Evolutionary conservation across 345 rosid genomes (phyloP), one percentile per base, ranked within the genome.

Genomic region (Brassica rapa): DNA sequence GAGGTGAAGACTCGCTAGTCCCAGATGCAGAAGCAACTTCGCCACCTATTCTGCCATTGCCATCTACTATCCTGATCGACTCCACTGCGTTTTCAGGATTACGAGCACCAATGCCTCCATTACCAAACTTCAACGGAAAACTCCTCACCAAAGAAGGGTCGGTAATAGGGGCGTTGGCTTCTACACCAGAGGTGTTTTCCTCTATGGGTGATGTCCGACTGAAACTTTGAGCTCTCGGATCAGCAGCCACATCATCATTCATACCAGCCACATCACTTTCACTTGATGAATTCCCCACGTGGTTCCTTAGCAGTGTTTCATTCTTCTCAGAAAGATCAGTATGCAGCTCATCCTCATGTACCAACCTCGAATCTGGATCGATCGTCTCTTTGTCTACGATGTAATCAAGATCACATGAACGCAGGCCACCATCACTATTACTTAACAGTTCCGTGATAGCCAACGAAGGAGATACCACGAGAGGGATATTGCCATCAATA

Each of bases 11-110:
- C 68, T 80, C 41, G 19, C 70, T 65, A 72, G 73, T 75, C 74
- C 82, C 87, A 24, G 88, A 84, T 49, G 82, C 83, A 84, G 83
- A 74, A 81, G 78, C 77, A 75, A 77, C 77, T 67, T 69, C 77
- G 9, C 72, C 82, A 53, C 70, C 66, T 81, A 80, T 76, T 80
- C 86, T 80, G 61, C 74, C 86, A 77, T 84, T 89, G 78, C 53
- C 64, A 77, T 77, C 71, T 11, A 71, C 71, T 60, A 62, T 72
- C 62, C 72, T 68, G 49, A 64, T 63, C 62, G 82, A 77, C 43
- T 86, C 84, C 72, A 56, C 83, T 39, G 78, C 71, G 63, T 66
- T 62, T 68, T 74, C 76, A 77, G 83, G 82, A 80, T 74, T 75
- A 64, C 75, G 39, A 29, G 73, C 62, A 71, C 66, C 72, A 49